Percentiles rank a stretch among this genome's conserved stretches.
Evolutionary conservation across 106 monocot species (phyloP).

Genomic region (Alisma plantagoaquatica): DNA sequence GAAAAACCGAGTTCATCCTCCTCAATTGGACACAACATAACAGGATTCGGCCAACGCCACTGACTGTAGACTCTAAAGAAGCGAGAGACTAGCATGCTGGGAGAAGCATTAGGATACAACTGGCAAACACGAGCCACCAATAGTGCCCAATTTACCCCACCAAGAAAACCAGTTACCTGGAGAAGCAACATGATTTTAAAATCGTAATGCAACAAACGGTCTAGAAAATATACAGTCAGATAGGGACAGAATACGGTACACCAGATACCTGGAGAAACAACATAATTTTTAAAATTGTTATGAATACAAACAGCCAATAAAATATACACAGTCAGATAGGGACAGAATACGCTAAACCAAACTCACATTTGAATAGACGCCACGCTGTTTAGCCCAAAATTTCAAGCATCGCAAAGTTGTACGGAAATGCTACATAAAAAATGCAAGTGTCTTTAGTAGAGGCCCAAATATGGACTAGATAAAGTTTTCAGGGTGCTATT

Average conservation of each 20-base stretch:
- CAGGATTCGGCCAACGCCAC: constrained; percentile 99
- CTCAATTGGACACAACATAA: constrained; percentile 84
- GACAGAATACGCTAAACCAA: background rate
- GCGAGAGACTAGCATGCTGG: constrained; percentile 87
- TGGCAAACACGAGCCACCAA: constrained; percentile 89
- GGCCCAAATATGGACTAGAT: background rate
- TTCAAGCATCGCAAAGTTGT: constrained; percentile 84
- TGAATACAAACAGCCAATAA: no score
- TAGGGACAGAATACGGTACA: no score
- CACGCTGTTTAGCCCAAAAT: constrained; percentile 90
- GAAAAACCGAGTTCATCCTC: constrained; percentile 88
- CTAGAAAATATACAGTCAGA: background rate
- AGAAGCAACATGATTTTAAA: background rate
- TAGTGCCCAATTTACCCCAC: constrained; percentile 94
- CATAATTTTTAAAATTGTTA: no score
- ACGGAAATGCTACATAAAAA: constrained; percentile 62
- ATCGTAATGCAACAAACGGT: background rate
- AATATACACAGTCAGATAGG: no score
- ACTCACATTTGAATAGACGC: constrained; percentile 98
- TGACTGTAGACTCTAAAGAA: constrained; percentile 98
- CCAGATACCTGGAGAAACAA: no score
- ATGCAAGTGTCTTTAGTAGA: background rate
- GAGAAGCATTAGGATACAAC: constrained; percentile 89
- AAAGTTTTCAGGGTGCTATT: constrained; percentile 4
- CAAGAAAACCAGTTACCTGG: constrained; percentile 97